Conservation (phyloP, 2,329 filamentous ascomycete species). For the Phialophora expanda region DNA sequence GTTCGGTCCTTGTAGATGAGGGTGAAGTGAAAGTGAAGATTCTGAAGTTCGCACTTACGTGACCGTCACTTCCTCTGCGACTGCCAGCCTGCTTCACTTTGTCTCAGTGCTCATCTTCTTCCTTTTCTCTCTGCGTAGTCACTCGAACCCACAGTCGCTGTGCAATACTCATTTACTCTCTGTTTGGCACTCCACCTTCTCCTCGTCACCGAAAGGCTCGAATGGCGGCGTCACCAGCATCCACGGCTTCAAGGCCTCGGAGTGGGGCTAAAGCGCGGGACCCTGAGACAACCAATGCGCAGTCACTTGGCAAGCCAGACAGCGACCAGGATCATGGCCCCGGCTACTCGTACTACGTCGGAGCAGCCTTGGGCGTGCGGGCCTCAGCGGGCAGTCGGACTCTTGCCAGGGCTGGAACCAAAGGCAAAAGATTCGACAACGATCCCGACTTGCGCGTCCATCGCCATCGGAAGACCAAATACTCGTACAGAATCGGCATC, state of each 20-base stretch:
- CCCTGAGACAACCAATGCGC: slow-evolving; percentile 12
- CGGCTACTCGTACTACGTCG: neutral
- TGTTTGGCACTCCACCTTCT: neutral
- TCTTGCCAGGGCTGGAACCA: slow-evolving; percentile 4
- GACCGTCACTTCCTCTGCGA: neutral
- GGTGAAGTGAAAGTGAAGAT: slow-evolving; percentile 19
- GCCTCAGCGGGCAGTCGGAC: neutral
- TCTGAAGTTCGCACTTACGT: neutral
- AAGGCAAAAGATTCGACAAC: slow-evolving; percentile 10
- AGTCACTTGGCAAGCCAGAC: neutral
- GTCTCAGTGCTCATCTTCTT: neutral
- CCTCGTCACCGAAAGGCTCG: neutral
- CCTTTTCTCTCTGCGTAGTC: too few relatives aligned
- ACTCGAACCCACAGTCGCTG: neutral
- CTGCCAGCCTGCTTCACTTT: neutral
- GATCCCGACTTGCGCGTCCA: slow-evolving; percentile 1
- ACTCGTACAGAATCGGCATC: slow-evolving; percentile 19
- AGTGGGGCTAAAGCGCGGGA: slow-evolving; percentile 10
- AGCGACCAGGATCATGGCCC: slow-evolving; percentile 7
- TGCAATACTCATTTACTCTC: neutral
- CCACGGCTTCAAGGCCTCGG: slow-evolving; percentile 9
- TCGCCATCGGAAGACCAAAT: slow-evolving; percentile 14
- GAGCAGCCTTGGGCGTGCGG: neutral
- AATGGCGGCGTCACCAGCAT: neutral
- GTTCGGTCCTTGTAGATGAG: neutral